A percentile compares a stretch with the other conserved stretches of the same genome.
phyloP scores from a whole-genome alignment of 148 eudicot genomes.

The Talinum fruticosum region DNA sequence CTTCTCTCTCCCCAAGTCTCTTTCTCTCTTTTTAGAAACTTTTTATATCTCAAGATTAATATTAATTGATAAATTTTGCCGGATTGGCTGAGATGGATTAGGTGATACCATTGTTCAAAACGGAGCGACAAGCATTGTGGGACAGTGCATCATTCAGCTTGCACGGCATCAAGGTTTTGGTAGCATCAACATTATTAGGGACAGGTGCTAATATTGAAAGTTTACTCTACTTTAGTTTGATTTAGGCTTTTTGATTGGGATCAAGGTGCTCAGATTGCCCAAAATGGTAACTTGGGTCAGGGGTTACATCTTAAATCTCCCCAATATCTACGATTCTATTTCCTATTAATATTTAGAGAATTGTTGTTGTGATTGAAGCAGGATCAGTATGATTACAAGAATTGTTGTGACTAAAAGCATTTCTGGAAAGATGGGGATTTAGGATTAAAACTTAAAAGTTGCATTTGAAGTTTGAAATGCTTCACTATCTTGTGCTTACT shows the following conservation, averaged over 20 bases:
- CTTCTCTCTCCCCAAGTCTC: neutral
- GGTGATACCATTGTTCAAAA: slow-evolving; percentile 94
- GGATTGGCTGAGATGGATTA: slow-evolving; percentile 26
- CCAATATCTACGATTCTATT: neutral
- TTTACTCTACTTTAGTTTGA: neutral
- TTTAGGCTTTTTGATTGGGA: neutral
- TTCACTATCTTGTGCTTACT: slow-evolving; percentile 15
- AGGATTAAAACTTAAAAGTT: neutral
- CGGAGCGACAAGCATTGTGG: slow-evolving; percentile 97
- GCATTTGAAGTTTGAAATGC: slow-evolving; percentile 6
- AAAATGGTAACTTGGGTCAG: neutral
- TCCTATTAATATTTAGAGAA: neutral
- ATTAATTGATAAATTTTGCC: neutral
- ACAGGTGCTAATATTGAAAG: slow-evolving; percentile 51
- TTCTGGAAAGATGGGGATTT: slow-evolving; percentile 1
- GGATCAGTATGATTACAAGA: too few species aligned
- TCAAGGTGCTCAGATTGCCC: neutral
- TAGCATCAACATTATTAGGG: slow-evolving; percentile 77
- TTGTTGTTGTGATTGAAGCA: neutral
- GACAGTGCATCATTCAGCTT: slow-evolving; percentile 91
- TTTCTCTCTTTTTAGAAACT: neutral
- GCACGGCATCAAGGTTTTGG: slow-evolving; percentile 68
- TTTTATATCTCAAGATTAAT: neutral
- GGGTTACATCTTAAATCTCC: neutral
- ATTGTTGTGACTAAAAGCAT: neutral